A percentile compares a stretch with the other conserved stretches of the same genome.
Evolutionary conservation across 2,329 filamentous ascomycete species (phyloP).

Genomic region (Hypoxylon sp.): DNA sequence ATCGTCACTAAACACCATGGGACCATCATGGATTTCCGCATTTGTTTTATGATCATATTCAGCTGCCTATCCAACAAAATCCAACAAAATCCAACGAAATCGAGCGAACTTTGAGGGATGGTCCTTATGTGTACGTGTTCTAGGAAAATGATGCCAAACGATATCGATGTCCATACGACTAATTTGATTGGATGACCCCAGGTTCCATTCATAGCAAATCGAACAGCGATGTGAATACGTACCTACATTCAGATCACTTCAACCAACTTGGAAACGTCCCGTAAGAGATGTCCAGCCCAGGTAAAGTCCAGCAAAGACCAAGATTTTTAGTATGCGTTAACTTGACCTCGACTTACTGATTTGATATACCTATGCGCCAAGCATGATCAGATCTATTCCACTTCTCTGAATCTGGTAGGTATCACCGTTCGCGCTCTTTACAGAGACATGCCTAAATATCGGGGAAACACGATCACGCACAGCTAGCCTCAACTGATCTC

Average conservation of each 20-base stretch:
- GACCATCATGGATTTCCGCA: conserved; percentile 8
- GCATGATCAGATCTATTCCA: conserved; percentile 19
- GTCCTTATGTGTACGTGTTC: background rate
- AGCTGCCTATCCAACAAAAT: background rate
- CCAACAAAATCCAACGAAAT: too few species aligned
- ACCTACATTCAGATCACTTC: background rate
- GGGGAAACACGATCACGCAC: conserved; percentile 3
- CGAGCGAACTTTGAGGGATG: background rate
- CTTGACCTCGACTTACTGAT: conserved; percentile 1
- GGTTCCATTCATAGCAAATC: background rate
- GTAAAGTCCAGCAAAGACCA: conserved; percentile 15
- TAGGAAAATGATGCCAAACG: background rate
- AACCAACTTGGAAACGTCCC: conserved; percentile 12
- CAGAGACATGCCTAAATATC: background rate
- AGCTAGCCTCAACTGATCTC: conserved; percentile 5
- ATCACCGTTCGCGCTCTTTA: background rate
- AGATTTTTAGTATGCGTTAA: conserved; percentile 16
- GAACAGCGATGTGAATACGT: background rate
- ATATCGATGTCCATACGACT: background rate
- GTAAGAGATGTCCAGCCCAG: background rate
- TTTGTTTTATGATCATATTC: background rate
- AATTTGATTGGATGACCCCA: background rate
- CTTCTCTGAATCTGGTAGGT: background rate
- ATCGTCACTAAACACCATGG: conserved; percentile 24
- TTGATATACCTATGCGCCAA: conserved; percentile 5